Base-by-base conservation (phyloP, 2,329 filamentous ascomycete species). In the Colletotrichum paranaense region DNA sequence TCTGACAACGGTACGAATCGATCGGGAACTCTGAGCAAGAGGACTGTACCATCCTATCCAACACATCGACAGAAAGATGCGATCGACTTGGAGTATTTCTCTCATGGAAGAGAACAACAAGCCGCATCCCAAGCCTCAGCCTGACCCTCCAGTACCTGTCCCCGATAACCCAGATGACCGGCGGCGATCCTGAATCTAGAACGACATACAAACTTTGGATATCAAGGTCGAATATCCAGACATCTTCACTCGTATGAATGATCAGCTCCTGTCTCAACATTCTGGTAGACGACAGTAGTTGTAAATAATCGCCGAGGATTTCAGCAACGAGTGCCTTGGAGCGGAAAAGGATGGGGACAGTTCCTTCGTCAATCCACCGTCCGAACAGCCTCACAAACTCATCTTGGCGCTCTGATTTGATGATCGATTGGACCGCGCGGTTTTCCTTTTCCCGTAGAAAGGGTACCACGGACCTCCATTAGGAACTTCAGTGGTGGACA, bases 131-230 rank as follows among this genome's bases (percentile, higher is more conserved):
- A 77, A 78, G 62, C 80, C 80, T 49, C 77, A 73, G 28, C 80
- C 80, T 22, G 78, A 80, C 38, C 79, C 80, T 58, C 78, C 79
- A 16, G 78, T 77, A 5, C 80, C 80, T 42, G 76, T 78, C 26
- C 80, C 79, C 55, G 74, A 77, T 8, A 68, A 59, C 24, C 78
- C 78, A 14, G 75, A 78, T 64, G 76, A 77, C n/a, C 38, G 57
- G 16, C 68, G n/a, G n/a, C 68, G 42, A 22, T 30, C 62, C 49
- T 69, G 67, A 22, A 28, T 7, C 24, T 28, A 12, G 42, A 22
- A n/a, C 56, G 22, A 24, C 11, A 30, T 30, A 14, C 52, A 11
- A 53, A n/a, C 11, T 24, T 35, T 42, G 26, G 19, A 22, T 30
- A 7, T 24, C 7, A 14, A 26, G 7, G 22, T 16, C 19, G 19